Evolutionary conservation across 2,329 filamentous ascomycete genomes (phyloP).

Genomic region (Arthroderma uncinatum): DNA sequence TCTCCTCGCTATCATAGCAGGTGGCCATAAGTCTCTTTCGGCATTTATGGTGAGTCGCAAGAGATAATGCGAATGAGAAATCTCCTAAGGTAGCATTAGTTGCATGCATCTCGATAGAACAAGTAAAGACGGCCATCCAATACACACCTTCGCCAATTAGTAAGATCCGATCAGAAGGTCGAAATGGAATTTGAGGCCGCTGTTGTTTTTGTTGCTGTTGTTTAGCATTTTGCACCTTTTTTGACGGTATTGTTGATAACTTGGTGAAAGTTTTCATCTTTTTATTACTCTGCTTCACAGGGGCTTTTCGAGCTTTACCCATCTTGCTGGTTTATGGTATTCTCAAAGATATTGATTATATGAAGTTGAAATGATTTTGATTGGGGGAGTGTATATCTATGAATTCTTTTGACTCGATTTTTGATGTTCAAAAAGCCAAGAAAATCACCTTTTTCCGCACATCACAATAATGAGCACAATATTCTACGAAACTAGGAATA

Average conservation of each 20-base stretch:
- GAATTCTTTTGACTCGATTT: too few species aligned
- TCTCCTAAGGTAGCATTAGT: conserved; percentile 26
- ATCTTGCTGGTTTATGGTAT: conserved; percentile 11
- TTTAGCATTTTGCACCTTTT: not conserved
- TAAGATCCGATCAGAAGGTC: conserved; percentile 32
- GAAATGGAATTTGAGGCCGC: conserved; percentile 31
- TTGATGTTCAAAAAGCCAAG: too few species aligned
- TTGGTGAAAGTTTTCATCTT: conserved; percentile 24
- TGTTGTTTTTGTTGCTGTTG: conserved; percentile 15
- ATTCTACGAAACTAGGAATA: too few species aligned
- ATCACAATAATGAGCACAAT: too few species aligned
- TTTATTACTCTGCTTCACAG: conserved; percentile 14
- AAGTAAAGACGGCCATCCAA: too few species aligned
- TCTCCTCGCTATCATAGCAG: conserved; percentile 35
- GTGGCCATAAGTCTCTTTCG: conserved; percentile 31
- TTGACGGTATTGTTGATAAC: conserved; percentile 18
- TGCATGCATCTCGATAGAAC: too few species aligned
- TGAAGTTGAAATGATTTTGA: not conserved
- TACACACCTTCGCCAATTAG: conserved; percentile 36
- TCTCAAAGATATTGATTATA: not conserved
- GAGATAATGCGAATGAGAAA: conserved; percentile 39
- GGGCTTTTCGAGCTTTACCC: conserved; percentile 20
- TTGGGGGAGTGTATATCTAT: not conserved
- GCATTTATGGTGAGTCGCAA: conserved; percentile 33
- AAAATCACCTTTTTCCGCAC: too few species aligned